These are phyloP conservation scores for Colletotrichum liaoningense DNA, from an alignment of 2,329 filamentous ascomycete species.

Conservation along the genomic window DNA sequence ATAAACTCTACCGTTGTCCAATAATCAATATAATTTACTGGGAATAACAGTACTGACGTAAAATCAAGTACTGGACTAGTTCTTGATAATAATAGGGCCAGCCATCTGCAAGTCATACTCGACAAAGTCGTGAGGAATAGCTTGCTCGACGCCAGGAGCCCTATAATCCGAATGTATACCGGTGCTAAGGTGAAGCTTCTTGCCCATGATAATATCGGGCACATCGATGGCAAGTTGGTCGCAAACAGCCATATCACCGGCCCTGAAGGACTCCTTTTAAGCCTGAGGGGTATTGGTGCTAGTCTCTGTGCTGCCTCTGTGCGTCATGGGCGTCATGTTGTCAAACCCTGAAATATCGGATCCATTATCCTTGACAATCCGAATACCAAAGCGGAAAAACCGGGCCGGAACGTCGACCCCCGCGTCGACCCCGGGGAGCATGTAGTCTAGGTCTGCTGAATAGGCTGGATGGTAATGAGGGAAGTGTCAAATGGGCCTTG, in stretches of 20 bases:
- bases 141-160: accelerated
- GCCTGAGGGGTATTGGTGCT: background rate
- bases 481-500: too few species aligned
- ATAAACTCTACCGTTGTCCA: background rate
- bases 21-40: too few species aligned
- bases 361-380: background rate
- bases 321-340: background rate
- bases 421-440: background rate
- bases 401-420: background rate
- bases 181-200: background rate
- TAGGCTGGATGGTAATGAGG: background rate
- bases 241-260: background rate
- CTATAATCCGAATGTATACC: background rate
- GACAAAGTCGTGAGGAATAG: background rate
- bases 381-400: background rate
- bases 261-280: background rate
- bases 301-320: background rate
- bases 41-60: too few species aligned
- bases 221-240: background rate
- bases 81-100: background rate
- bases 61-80: background rate
- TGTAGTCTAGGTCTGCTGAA: background rate
- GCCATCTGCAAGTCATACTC: background rate
- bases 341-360: background rate
- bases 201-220: background rate